phyloP scores from a whole-genome alignment of 768 basidiomycete species.

The Boletus patriciae region DNA sequence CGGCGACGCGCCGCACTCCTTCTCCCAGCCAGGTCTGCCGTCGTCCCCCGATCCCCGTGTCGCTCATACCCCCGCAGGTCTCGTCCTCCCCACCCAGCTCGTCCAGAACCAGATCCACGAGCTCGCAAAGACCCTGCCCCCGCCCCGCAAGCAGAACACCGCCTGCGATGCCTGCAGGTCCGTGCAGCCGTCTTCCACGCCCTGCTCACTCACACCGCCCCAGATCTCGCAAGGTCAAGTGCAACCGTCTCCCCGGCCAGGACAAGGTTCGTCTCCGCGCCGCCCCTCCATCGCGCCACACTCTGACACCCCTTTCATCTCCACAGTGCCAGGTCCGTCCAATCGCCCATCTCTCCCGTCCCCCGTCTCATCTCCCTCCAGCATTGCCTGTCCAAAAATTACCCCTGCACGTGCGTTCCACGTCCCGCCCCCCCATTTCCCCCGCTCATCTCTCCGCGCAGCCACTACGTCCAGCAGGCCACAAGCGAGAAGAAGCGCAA shows the following conservation, averaged over 20 bases:
- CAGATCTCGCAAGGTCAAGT: constrained; percentile 87
- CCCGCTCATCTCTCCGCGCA: constrained; percentile 33
- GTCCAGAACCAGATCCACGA: constrained; percentile 84
- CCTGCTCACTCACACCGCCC: constrained; percentile 3
- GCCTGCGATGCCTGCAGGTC: constrained; percentile 93
- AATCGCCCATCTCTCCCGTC: constrained; percentile 14
- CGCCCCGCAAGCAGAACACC: constrained; percentile 90
- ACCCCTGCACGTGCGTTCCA: constrained; percentile 82
- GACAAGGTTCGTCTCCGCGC: constrained; percentile 60
- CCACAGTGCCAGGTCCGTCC: constrained; percentile 64
- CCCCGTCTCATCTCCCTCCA: constrained; percentile 30
- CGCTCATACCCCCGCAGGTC: constrained; percentile 40
- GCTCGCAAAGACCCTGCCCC: constrained; percentile 74
- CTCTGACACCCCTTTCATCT: constrained; percentile 20
- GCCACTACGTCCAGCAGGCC: constrained; percentile 80
- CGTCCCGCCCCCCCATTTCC: constrained; percentile 18
- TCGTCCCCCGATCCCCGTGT: neutral
- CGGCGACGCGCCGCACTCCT: constrained; percentile 31
- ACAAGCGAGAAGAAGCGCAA: constrained; percentile 82
- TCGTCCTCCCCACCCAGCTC: constrained; percentile 60
- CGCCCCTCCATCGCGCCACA: constrained; percentile 1
- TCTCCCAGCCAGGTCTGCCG: constrained; percentile 34
- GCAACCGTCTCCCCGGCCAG: constrained; percentile 76
- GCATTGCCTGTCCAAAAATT: constrained; percentile 87
- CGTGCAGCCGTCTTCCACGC: constrained; percentile 11